These are phyloP conservation scores for Mrakia blollopis DNA, from an alignment of 768 basidiomycete species.

Conservation along the genomic window DNA sequence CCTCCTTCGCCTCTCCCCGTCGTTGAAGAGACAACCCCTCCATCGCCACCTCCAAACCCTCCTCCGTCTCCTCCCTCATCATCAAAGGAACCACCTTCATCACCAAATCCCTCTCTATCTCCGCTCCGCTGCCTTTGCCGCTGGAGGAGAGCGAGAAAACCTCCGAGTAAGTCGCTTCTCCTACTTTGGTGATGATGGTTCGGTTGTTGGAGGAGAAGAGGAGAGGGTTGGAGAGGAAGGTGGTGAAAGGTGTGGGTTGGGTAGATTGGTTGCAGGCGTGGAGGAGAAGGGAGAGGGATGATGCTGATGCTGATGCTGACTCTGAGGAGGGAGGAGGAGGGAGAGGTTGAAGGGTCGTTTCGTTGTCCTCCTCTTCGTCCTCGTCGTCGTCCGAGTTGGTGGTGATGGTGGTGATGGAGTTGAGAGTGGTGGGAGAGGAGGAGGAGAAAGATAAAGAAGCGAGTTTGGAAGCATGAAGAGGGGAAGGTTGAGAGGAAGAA, in stretches of 20 bases:
- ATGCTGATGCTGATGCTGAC: not conserved
- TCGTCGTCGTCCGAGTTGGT: not conserved
- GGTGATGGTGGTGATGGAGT: too few species aligned
- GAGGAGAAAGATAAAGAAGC: too few species aligned
- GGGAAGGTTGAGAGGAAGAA: not conserved
- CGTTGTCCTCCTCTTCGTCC: not conserved
- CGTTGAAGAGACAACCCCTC: slow-evolving; percentile 19
- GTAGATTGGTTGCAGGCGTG: slow-evolving; percentile 12
- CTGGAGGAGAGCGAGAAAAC: slow-evolving; percentile 72
- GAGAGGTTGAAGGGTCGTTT: not conserved
- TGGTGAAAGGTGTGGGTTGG: not conserved
- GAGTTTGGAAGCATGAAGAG: too few species aligned
- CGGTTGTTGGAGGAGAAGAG: not conserved
- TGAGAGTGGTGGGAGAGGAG: too few species aligned
- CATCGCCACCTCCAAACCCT: slow-evolving; percentile 26
- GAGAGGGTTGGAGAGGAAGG: not conserved
- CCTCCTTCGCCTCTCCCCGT: not conserved
- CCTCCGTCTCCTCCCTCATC: slow-evolving; percentile 38
- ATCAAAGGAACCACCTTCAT: slow-evolving; percentile 79
- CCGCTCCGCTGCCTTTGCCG: not conserved
- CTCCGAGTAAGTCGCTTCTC: slow-evolving; percentile 94
- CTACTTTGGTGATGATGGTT: slow-evolving; percentile 69
- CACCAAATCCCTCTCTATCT: slow-evolving; percentile 67
- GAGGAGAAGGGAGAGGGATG: slow-evolving; percentile 7
- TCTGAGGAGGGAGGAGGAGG: not conserved